Conservation (phyloP, 2,329 filamentous ascomycete species). For the Aspergillus sp. region DNA sequence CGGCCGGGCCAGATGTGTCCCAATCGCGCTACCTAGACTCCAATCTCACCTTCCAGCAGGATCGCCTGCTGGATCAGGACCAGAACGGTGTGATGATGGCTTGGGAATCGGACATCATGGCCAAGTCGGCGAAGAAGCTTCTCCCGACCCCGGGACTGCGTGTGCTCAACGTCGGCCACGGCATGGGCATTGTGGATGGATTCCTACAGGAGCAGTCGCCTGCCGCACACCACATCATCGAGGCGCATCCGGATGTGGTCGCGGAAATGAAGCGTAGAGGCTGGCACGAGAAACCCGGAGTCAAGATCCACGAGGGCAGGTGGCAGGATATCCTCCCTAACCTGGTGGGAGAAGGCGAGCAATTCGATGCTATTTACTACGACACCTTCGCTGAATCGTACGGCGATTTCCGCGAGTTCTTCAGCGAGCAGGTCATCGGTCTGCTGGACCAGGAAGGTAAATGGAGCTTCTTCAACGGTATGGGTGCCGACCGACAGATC, state of each 20-base stretch:
- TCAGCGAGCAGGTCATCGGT: constrained; percentile 80
- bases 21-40: constrained; percentile 69
- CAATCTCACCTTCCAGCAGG: constrained; percentile 61
- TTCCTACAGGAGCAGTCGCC: constrained; percentile 71
- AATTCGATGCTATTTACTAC: constrained; percentile 91
- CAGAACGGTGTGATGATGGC: constrained; percentile 92
- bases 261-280: constrained; percentile 65
- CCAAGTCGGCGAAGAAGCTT: constrained; percentile 68
- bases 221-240: constrained; percentile 75
- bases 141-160: constrained; percentile 62
- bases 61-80: constrained; percentile 69
- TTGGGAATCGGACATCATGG: constrained; percentile 88
- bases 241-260: constrained; percentile 78
- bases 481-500: constrained; percentile 86
- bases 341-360: constrained; percentile 65
- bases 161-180: constrained; percentile 83
- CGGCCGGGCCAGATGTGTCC: constrained; percentile 49
- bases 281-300: constrained; percentile 63
- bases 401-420: constrained; percentile 78
- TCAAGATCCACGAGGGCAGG: constrained; percentile 64
- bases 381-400: constrained; percentile 98
- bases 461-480: constrained; percentile 68
- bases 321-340: constrained; percentile 80
- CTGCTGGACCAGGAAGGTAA: constrained; percentile 60
- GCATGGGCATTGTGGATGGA: constrained; percentile 83